A percentile compares a stretch with the other conserved stretches of the same genome.
These are phyloP conservation scores for Camellia japonica DNA, from an alignment of 148 eudicot species.

Conservation along the genomic window DNA sequence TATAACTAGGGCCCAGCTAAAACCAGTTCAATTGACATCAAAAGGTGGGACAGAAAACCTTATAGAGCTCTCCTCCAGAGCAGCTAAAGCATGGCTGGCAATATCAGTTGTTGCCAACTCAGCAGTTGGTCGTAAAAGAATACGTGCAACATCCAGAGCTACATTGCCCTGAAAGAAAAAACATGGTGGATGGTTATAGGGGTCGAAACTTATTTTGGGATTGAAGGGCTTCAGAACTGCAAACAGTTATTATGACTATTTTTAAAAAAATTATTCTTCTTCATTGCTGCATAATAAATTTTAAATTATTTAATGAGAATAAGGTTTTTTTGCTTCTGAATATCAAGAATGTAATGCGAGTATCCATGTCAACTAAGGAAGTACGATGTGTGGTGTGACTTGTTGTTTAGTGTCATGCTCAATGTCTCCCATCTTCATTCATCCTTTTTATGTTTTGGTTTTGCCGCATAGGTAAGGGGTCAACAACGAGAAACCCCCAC, in stretches of 20 bases:
- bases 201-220: not conserved
- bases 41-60: slow-evolving; percentile 41
- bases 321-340: not conserved
- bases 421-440: too few species aligned
- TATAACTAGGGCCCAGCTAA: not conserved
- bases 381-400: not conserved
- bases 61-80: slow-evolving; percentile 73
- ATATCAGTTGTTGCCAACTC: slow-evolving; percentile 87
- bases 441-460: too few species aligned
- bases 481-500: not conserved
- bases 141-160: slow-evolving; percentile 95
- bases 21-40: not conserved
- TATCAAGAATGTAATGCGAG: not conserved
- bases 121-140: slow-evolving; percentile 62
- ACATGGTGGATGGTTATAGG: not conserved
- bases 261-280: not conserved
- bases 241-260: not conserved
- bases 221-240: not conserved
- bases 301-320: not conserved
- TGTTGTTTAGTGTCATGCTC: too few species aligned
- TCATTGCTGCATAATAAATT: not conserved
- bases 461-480: not conserved
- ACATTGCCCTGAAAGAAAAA: slow-evolving; percentile 75
- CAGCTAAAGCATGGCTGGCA: slow-evolving; percentile 69
- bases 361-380: not conserved